A percentile compares a stretch with the other conserved stretches of the same genome.
These are phyloP conservation scores for Blastobotrys ciferrii DNA, from an alignment of 1,139 yeast species.

Conservation along the genomic window DNA sequence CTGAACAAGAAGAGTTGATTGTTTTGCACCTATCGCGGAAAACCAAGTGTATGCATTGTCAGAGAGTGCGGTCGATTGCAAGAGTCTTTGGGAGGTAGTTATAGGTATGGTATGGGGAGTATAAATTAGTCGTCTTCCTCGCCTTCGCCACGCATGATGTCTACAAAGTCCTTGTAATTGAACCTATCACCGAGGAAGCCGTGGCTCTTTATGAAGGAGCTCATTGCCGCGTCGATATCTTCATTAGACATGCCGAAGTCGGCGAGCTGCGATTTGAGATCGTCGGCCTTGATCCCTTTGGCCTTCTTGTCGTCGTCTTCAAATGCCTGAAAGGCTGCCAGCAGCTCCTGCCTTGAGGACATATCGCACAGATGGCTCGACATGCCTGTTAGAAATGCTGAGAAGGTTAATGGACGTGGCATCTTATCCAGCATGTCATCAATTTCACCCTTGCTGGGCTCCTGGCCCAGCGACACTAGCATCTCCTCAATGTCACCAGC, in stretches of 20 bases:
- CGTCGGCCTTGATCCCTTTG: slow-evolving; percentile 48
- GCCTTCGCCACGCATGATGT: slow-evolving; percentile 17
- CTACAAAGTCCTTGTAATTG: slow-evolving; percentile 48
- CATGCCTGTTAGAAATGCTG: slow-evolving; percentile 69
- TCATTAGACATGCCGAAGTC: slow-evolving; percentile 53
- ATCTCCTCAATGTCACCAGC: slow-evolving; percentile 57
- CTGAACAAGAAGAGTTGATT: too few relatives aligned
- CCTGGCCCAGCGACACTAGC: slow-evolving; percentile 51
- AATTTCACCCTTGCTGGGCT: slow-evolving; percentile 41
- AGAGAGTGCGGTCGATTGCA: too few relatives aligned
- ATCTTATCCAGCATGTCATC: slow-evolving; percentile 48
- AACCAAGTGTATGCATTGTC: too few relatives aligned
- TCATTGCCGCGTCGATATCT: slow-evolving; percentile 52
- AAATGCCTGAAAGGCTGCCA: slow-evolving; percentile 63
- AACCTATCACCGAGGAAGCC: slow-evolving; percentile 64
- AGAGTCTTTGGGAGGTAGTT: too few relatives aligned
- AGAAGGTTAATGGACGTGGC: slow-evolving; percentile 63
- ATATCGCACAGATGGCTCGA: slow-evolving; percentile 56
- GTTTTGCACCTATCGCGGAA: too few relatives aligned
- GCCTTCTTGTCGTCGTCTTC: slow-evolving; percentile 35
- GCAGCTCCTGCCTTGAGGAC: slow-evolving; percentile 59
- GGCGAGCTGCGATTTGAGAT: slow-evolving; percentile 47
- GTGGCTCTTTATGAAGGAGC: slow-evolving; percentile 48
- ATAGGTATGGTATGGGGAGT: too few relatives aligned
- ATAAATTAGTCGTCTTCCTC: slow-evolving; percentile 1